Evolutionary conservation across 805 yeast genomes (phyloP).

Genomic region (Teunomyces lycoperdinae): DNA sequence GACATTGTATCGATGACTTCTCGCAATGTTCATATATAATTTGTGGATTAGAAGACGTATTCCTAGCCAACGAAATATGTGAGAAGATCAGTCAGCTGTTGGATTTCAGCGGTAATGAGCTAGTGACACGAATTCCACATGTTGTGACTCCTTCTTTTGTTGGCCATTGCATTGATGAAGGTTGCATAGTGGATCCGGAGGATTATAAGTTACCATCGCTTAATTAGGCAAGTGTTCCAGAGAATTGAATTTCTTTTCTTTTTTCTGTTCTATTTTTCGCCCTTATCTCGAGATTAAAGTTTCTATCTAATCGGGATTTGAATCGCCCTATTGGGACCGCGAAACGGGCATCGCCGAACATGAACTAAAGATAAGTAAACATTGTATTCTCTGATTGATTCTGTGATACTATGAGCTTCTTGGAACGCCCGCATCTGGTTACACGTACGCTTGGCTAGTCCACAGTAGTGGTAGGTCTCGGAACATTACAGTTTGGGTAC

Average conservation of each 20-base stretch:
- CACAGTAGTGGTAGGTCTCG: constrained; percentile 29
- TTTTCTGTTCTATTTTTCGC: neutral
- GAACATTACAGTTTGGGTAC: constrained; percentile 40
- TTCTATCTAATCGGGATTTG: neutral
- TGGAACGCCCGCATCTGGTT: constrained; percentile 19
- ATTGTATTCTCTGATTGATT: neutral
- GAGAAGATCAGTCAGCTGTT: constrained; percentile 9
- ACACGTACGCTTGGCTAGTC: constrained; percentile 35
- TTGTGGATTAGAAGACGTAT: constrained; percentile 9
- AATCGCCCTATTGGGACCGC: neutral
- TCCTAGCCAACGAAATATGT: constrained; percentile 14
- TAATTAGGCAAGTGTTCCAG: neutral
- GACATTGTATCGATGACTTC: constrained; percentile 19
- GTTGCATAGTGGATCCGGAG: constrained; percentile 27
- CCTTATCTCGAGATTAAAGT: neutral
- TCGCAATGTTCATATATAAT: constrained; percentile 39
- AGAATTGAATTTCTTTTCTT: neutral
- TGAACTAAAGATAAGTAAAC: neutral
- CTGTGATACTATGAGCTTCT: constrained; percentile 2
- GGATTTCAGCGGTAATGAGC: constrained; percentile 11
- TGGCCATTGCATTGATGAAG: constrained; percentile 22
- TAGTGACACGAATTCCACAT: constrained; percentile 25
- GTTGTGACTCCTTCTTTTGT: constrained; percentile 35
- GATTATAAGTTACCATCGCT: constrained; percentile 19
- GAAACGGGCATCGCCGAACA: neutral